A percentile compares a stretch with the other conserved stretches of the same genome.
Evolutionary conservation across 768 basidiomycete species (phyloP).

Genomic region (Tremella yokohamensis): DNA sequence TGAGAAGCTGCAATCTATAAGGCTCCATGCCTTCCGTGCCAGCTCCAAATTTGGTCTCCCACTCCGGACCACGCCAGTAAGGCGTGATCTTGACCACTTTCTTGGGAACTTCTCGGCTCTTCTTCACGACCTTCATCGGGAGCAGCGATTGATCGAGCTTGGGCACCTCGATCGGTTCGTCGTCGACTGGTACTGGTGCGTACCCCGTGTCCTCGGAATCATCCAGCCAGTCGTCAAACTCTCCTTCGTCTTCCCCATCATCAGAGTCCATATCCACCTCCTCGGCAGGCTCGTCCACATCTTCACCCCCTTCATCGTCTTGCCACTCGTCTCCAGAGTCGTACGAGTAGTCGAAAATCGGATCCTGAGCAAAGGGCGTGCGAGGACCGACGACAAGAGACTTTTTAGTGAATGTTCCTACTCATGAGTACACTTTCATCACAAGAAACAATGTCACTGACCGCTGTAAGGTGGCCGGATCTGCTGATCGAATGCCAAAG

Average conservation of each 20-base stretch:
- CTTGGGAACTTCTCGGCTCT: constrained; percentile 54
- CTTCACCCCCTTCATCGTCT: constrained; percentile 68
- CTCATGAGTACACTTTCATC: constrained; percentile 1
- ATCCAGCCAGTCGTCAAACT: constrained; percentile 73
- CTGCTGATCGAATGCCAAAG: constrained; percentile 77
- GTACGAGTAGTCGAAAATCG: constrained; percentile 79
- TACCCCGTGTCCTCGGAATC: constrained; percentile 64
- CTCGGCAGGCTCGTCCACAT: constrained; percentile 57
- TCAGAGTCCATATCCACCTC: constrained; percentile 56
- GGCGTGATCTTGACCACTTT: constrained; percentile 74
- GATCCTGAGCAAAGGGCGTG: constrained; percentile 74
- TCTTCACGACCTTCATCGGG: constrained; percentile 37
- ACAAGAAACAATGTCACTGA: constrained; percentile 20
- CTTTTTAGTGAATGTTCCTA: constrained; percentile 77
- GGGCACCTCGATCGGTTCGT: not conserved
- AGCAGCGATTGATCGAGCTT: constrained; percentile 17
- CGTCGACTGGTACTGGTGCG: constrained; percentile 28
- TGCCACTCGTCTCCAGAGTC: constrained; percentile 98
- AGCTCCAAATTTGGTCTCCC: constrained; percentile 68
- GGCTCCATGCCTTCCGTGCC: constrained; percentile 66
- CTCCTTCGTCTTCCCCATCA: constrained; percentile 59
- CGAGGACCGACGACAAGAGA: constrained; percentile 77
- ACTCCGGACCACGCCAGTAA: constrained; percentile 75
- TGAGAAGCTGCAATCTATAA: constrained; percentile 76
- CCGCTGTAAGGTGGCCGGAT: constrained; percentile 88